Evolutionary conservation across 768 basidiomycete species (phyloP).

Genomic region (Imleria badia): DNA sequence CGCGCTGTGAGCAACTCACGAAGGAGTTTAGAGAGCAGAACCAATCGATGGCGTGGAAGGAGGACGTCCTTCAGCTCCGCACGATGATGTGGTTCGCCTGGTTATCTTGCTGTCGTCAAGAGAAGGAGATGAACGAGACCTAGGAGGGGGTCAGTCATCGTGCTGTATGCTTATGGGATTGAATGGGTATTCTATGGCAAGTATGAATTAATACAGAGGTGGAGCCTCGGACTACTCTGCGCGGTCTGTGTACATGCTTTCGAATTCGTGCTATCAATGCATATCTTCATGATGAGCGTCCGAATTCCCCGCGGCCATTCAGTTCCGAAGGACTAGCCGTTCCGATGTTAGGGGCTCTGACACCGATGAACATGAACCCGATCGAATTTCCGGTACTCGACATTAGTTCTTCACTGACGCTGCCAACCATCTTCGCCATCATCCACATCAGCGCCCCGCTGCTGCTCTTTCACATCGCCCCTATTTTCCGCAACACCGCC

Average conservation of each 20-base stretch:
- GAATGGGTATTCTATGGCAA: conserved; percentile 29
- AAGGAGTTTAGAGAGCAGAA: conserved; percentile 91
- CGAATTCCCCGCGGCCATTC: no score
- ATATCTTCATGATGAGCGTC: background rate
- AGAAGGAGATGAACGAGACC: conserved; percentile 40
- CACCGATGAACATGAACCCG: no score
- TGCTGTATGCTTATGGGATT: conserved; percentile 22
- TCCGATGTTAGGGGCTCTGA: no score
- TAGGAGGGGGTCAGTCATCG: conserved; percentile 10
- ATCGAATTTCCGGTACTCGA: no score
- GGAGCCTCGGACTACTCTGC: conserved; percentile 21
- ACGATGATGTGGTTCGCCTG: conserved; percentile 96
- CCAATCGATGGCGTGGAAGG: conserved; percentile 86
- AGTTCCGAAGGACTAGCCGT: no score
- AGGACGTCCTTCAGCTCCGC: conserved; percentile 87
- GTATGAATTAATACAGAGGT: conserved; percentile 28
- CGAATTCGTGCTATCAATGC: conserved; percentile 12
- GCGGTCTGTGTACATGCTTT: conserved; percentile 27
- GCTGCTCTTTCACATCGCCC: background rate
- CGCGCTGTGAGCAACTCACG: conserved; percentile 81
- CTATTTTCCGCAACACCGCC: background rate
- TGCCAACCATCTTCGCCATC: background rate
- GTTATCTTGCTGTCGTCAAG: conserved; percentile 63
- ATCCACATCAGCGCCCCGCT: conserved; percentile 1
- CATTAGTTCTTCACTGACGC: no score